phyloP scores from a whole-genome alignment of 1,284 basidiomycete species.

The Sparassis latifolia region DNA sequence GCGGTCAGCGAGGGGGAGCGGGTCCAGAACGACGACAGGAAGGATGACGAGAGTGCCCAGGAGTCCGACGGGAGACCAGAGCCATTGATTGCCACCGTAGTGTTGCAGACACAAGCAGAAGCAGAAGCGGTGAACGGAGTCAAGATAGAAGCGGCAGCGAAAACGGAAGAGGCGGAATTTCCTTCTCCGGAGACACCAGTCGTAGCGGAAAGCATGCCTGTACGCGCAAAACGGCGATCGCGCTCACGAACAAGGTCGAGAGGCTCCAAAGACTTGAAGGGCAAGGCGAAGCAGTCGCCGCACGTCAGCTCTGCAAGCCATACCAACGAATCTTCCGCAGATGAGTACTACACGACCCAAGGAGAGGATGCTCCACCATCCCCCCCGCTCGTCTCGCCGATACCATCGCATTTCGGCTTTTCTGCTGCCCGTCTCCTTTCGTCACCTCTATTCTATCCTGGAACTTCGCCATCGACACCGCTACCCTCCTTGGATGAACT shows the following conservation, averaged over 20 bases:
- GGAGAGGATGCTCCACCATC: slow-evolving; percentile 36
- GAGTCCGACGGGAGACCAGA: slow-evolving; percentile 22
- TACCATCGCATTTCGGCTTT: slow-evolving; percentile 53
- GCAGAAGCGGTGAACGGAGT: slow-evolving; percentile 17
- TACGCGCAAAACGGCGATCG: slow-evolving; percentile 52
- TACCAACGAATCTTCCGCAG: slow-evolving; percentile 59
- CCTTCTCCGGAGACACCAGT: slow-evolving; percentile 18
- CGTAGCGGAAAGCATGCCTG: slow-evolving; percentile 22
- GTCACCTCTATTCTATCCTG: slow-evolving; percentile 44
- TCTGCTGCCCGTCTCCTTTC: slow-evolving; percentile 45
- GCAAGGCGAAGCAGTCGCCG: slow-evolving; percentile 30
- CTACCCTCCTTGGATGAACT: slow-evolving; percentile 69
- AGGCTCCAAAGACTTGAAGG: slow-evolving; percentile 66
- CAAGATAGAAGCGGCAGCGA: slow-evolving; percentile 11
- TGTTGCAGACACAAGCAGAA: slow-evolving; percentile 19
- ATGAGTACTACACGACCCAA: slow-evolving; percentile 42
- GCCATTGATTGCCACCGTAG: background rate
- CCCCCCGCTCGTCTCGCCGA: slow-evolving; percentile 52
- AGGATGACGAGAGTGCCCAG: slow-evolving; percentile 16
- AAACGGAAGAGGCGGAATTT: slow-evolving; percentile 15
- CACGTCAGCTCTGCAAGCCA: slow-evolving; percentile 30
- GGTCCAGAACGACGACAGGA: slow-evolving; percentile 29
- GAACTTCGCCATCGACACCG: slow-evolving; percentile 59
- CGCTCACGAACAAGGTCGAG: slow-evolving; percentile 72
- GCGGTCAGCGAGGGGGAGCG: slow-evolving; percentile 73